These are phyloP conservation scores for Leonotis leonurus DNA, from an alignment of 257 asterid species.

Conservation along the genomic window DNA sequence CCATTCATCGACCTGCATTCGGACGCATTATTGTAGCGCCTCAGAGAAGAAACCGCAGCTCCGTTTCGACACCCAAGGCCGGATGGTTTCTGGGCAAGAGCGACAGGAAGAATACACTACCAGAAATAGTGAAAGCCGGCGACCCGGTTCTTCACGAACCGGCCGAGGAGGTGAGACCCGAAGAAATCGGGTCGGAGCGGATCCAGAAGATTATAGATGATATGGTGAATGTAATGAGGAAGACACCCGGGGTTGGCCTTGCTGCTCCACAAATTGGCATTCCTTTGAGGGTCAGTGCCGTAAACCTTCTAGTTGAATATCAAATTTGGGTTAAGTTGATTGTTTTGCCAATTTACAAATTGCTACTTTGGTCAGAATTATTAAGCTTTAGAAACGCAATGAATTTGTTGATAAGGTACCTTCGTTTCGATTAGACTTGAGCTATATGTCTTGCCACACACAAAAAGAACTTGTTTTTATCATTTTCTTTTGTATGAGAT, in stretches of 20 bases:
- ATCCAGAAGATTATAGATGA: slow-evolving; percentile 77
- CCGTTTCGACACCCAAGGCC: slow-evolving; percentile 38
- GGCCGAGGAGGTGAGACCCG: slow-evolving; percentile 52
- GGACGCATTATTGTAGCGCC: slow-evolving; percentile 15
- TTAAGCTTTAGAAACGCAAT: too few species aligned
- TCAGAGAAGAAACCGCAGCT: slow-evolving; percentile 26
- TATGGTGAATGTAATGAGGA: slow-evolving; percentile 74
- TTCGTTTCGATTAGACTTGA: too few species aligned
- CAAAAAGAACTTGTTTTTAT: too few species aligned
- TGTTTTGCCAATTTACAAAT: neutral
- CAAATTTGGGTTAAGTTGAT: neutral
- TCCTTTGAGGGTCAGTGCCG: slow-evolving; percentile 57
- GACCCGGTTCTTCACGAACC: slow-evolving; percentile 97
- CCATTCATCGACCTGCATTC: slow-evolving; percentile 14
- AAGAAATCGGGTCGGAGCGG: slow-evolving; percentile 71
- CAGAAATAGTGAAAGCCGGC: slow-evolving; percentile 85
- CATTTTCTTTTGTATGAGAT: too few species aligned
- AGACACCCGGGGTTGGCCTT: slow-evolving; percentile 95
- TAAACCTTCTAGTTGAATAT: neutral
- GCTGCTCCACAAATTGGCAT: slow-evolving; percentile 98
- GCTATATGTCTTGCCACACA: too few species aligned
- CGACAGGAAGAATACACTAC: slow-evolving; percentile 45
- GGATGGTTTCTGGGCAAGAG: slow-evolving; percentile 73
- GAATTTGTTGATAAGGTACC: too few species aligned
- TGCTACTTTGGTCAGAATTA: too few species aligned